A percentile compares a stretch with the other conserved stretches of the same genome.
Evolutionary conservation across 164 flowering plant genomes (phyloP).

Genomic region (Annona cherimola): DNA sequence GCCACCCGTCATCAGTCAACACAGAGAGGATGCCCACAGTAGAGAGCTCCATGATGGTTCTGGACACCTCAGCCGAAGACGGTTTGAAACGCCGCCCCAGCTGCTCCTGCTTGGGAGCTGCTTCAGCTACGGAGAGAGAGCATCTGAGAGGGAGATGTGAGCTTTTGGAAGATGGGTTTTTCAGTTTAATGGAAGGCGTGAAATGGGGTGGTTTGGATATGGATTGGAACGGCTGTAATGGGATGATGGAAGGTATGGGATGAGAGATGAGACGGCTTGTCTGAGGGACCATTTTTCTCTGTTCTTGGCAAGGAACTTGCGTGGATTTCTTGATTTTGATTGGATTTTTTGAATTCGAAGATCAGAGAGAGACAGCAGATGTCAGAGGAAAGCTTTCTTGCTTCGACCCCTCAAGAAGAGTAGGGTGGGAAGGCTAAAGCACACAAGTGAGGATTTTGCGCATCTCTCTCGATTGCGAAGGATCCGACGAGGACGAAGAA

Average conservation of each 20-base stretch:
- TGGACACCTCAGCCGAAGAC: constrained; percentile 75
- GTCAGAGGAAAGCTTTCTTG: too few species aligned
- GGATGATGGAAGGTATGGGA: constrained; percentile 12
- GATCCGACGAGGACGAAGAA: too few species aligned
- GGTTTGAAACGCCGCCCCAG: constrained; percentile 38
- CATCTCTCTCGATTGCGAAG: too few species aligned
- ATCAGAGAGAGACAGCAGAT: too few species aligned
- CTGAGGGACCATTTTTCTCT: constrained; percentile 1
- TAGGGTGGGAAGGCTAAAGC: too few species aligned
- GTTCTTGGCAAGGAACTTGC: not conserved
- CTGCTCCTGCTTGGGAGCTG: constrained; percentile 12
- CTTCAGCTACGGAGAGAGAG: constrained; percentile 48
- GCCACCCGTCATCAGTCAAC: constrained; percentile 63
- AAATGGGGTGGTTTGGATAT: constrained; percentile 12
- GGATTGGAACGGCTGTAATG: constrained; percentile 11
- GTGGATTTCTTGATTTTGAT: not conserved
- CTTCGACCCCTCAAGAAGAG: too few species aligned
- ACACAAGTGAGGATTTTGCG: too few species aligned
- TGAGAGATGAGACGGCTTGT: constrained; percentile 18
- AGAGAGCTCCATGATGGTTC: constrained; percentile 82
- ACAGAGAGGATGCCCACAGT: constrained; percentile 71
- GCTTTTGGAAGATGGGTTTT: constrained; percentile 22
- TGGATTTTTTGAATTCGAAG: not conserved
- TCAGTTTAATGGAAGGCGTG: constrained; percentile 18
- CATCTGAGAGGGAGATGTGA: constrained; percentile 38